Base-by-base conservation (phyloP, 1,284 basidiomycete genomes). In the Ganoderma lingzhi region DNA sequence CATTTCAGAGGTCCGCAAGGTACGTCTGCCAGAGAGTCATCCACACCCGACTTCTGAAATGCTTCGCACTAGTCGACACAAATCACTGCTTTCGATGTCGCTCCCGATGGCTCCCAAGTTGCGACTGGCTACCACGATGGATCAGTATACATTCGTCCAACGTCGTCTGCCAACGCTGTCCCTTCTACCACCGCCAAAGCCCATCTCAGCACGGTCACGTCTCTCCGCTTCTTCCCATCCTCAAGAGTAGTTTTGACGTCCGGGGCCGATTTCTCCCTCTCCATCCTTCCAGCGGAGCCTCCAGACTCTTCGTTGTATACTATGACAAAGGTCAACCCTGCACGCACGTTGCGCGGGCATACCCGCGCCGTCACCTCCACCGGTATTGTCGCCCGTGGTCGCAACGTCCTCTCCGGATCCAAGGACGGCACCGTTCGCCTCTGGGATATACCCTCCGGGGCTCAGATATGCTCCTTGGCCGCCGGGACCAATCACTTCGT, bases 341-440 rank as follows among this genome's bases (percentile, higher is more conserved):
- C 81, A 2, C 90, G 93, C 35, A 89, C 87, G 0, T 79, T 95
- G 48, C 88, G 85, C 65, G 93, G 89, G 0, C 95, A 96, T 77
- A 88, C 85, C 2, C 86, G 92, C 1, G 84, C 88, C 0, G 82
- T 92, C 53, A 88, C 90, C 0, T 84, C 85, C 3, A 86, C 87
- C 0, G 86, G 82, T 2, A 92, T 95, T 70, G 79, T 95, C 45
- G 86, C 87, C 0, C 81, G 87, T 0, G 92, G 93, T 0, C 84
- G 87, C 39, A 89, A 90, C 72, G 80, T 96, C 15, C 75, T 96
- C 1, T 89, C 87, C 3, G 79, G 82, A 0, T 86, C 88, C 6
- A 86, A 88, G 66, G 94, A 96, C 76, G 88, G 89, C 2, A 91
- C 90, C 0, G 78, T 95, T 28, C 84, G 91, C 37, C 81, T 94